Percentiles rank a stretch among this genome's conserved stretches.
phyloP scores from a whole-genome alignment of 345 rosid species.

The Durio zibethinus region DNA sequence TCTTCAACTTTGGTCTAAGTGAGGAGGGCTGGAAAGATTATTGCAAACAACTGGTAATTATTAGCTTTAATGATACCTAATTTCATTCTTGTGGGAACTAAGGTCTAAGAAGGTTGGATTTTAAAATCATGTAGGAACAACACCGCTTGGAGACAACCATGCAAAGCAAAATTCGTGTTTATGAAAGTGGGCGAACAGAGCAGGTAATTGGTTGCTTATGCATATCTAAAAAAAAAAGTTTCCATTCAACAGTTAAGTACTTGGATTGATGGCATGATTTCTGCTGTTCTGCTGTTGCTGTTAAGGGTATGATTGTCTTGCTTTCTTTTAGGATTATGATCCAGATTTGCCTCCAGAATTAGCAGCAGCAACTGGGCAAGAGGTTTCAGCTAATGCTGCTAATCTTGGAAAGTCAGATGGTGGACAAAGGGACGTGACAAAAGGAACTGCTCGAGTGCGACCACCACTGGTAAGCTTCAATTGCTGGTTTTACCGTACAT shows the following conservation, averaged over 20 bases:
- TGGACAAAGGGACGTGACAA: slow-evolving; percentile 52
- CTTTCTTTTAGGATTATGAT: slow-evolving; percentile 64
- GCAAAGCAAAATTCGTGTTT: slow-evolving; percentile 98
- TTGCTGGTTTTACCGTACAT: slow-evolving; percentile 10
- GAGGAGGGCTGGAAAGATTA: slow-evolving; percentile 99
- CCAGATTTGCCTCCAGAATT: slow-evolving; percentile 98
- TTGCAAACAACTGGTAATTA: slow-evolving; percentile 93
- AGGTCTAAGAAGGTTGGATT: slow-evolving; percentile 27
- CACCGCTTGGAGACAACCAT: slow-evolving; percentile 80
- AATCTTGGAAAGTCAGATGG: slow-evolving; percentile 56
- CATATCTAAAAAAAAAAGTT: slow-evolving; percentile 1
- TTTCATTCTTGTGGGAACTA: slow-evolving; percentile 2
- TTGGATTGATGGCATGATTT: not conserved
- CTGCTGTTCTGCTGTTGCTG: not conserved
- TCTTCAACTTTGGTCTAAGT: slow-evolving; percentile 88
- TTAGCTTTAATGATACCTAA: slow-evolving; percentile 19
- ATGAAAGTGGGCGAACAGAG: slow-evolving; percentile 91
- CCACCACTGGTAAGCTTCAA: slow-evolving; percentile 65
- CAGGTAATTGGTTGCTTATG: slow-evolving; percentile 49
- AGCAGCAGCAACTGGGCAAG: slow-evolving; percentile 93
- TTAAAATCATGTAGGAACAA: slow-evolving; percentile 60
- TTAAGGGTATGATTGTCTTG: slow-evolving; percentile 5
- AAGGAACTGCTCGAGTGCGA: slow-evolving; percentile 64
- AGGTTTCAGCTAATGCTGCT: slow-evolving; percentile 49
- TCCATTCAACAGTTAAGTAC: not conserved